Base-by-base conservation (phyloP, 2,329 filamentous ascomycete genomes). In the Chalaropsis ovoidea region DNA sequence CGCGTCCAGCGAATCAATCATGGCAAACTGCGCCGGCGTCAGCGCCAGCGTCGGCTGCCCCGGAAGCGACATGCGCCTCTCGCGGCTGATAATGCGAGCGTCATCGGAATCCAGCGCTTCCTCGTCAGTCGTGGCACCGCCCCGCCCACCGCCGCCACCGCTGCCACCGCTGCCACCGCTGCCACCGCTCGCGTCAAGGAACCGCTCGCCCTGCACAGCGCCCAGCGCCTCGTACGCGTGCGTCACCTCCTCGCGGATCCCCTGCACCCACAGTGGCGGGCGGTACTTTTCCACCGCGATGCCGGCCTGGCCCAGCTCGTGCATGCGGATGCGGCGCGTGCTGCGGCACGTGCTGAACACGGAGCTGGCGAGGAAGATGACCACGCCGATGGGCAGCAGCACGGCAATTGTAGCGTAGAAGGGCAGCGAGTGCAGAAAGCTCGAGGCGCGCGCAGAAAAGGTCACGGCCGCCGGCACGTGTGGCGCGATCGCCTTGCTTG, bases 21-120 rank as follows among this genome's bases (percentile, higher is more conserved):
- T 96, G 61, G 82, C 80, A 73, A 96, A 95, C 75, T 97, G 93
- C 61, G 85, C 83, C 3, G 86, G 80, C 0, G 89, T 86, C 64
- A 97, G 77, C 0, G 91, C 91, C 64, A 97, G 79, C 0, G 86
- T 90, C 0, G 88, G 89, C 69, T 58, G 47, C 3, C 80, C 76
- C 0, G 77, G 73, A 1, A 73, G 71, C 24, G 77, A 78, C 69
- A 74, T 74, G 62, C 76, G 74, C 43, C 77, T 71, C 70, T 79
- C 77, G 54, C 70, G 75, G 61, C 70, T 74, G 66, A 82, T 75
- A 19, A 77, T 69, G 13, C 73, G 74, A 31, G 77, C 72, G 61
- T 80, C 78, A 66, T 77, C 73, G 6, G 73, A 71, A 39, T 49
- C 41, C 47, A 60, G 22, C 6, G 70, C 68, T 27, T 72, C 70